Percentiles rank a stretch among this genome's conserved stretches.
phyloP scores from a whole-genome alignment of 257 asterid genomes.

The Solanum boliviense region DNA sequence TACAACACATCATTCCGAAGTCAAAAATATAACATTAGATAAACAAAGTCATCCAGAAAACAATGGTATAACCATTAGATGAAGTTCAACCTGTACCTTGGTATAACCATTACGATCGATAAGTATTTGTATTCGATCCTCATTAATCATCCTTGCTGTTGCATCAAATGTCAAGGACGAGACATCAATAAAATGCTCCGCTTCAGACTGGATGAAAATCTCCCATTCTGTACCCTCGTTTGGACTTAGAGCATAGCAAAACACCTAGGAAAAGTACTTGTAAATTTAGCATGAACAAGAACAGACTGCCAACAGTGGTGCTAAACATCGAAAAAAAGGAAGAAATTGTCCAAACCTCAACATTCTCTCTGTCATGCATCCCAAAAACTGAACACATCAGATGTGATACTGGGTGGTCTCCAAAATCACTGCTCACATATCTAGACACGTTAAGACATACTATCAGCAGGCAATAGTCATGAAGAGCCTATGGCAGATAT shows the following conservation, averaged over 20 bases:
- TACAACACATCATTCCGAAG: constrained; percentile 11
- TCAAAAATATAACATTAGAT: neutral
- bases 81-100: constrained; percentile 34
- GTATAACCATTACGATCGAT: constrained; percentile 93
- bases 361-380: constrained; percentile 72
- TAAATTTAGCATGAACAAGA: neutral
- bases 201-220: constrained; percentile 66
- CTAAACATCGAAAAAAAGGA: neutral
- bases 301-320: neutral
- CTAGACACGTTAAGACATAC: constrained; percentile 24
- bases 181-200: constrained; percentile 84
- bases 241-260: constrained; percentile 88
- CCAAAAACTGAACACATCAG: constrained; percentile 97
- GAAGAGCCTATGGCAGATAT: too few species aligned
- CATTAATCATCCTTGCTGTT: constrained; percentile 85
- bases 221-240: constrained; percentile 94
- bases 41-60: neutral
- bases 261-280: constrained; percentile 38
- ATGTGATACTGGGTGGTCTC: constrained; percentile 86
- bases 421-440: constrained; percentile 94
- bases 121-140: constrained; percentile 82
- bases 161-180: constrained; percentile 83
- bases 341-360: constrained; percentile 48
- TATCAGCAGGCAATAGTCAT: neutral
- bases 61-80: too few species aligned